A percentile compares a stretch with the other conserved stretches of the same genome.
These are phyloP conservation scores for Zygosaccharomyces siamensis DNA, from an alignment of 805 yeast species.

Conservation along the genomic window DNA sequence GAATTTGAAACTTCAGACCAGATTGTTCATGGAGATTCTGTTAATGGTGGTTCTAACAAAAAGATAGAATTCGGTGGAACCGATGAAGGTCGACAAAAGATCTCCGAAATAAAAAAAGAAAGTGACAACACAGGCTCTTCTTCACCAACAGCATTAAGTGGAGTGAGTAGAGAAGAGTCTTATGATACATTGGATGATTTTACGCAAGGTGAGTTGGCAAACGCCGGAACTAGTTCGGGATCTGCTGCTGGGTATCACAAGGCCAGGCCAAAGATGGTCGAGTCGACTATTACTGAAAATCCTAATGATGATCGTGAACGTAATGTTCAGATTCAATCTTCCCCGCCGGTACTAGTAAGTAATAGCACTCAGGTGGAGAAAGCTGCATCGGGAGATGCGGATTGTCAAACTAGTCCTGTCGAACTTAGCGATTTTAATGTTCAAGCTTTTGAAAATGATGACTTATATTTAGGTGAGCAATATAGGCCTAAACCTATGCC, in stretches of 20 bases:
- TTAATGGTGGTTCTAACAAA: not conserved
- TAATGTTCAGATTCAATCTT: not conserved
- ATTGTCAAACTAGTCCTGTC: slow-evolving; percentile 21
- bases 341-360: not conserved
- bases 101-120: not conserved
- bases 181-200: slow-evolving; percentile 24
- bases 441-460: slow-evolving; percentile 35
- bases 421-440: slow-evolving; percentile 11
- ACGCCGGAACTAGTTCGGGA: not conserved
- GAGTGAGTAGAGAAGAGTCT: slow-evolving; percentile 16
- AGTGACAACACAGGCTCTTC: not conserved
- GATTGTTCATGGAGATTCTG: not conserved
- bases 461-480: slow-evolving; percentile 28
- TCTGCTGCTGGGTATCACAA: not conserved
- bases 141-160: not conserved
- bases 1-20: not conserved
- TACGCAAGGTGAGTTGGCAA: slow-evolving; percentile 19
- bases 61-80: not conserved
- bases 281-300: not conserved
- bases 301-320: not conserved
- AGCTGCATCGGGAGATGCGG: slow-evolving; percentile 7
- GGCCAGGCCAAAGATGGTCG: not conserved
- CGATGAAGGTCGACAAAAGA: not conserved
- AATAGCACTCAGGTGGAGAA: slow-evolving; percentile 9
- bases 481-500: slow-evolving; percentile 20